Percentiles rank a stretch among this genome's conserved stretches.
These are phyloP conservation scores for Fusarium camptoceras DNA, from an alignment of 2,329 filamentous ascomycete species.

Conservation along the genomic window DNA sequence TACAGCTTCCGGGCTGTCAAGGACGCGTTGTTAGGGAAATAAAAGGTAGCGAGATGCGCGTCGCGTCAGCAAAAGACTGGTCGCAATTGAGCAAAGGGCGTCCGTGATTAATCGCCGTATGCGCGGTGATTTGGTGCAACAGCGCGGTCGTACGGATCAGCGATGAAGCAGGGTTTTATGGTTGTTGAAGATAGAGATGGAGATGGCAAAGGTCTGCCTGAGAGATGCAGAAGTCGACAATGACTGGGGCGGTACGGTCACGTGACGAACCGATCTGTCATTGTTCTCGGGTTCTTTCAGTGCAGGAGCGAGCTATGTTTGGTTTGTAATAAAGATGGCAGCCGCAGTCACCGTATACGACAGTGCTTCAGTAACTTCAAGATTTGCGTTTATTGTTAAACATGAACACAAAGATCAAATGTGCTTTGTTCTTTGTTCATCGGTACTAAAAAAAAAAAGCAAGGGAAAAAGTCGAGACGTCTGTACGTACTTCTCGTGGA, in stretches of 20 bases:
- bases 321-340: conserved; percentile 23
- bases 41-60: conserved; percentile 40
- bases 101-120: conserved; percentile 26
- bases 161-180: conserved; percentile 38
- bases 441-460: background rate
- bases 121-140: conserved; percentile 23
- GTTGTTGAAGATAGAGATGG: conserved; percentile 39
- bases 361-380: background rate
- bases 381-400: conserved; percentile 13
- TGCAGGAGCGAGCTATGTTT: background rate
- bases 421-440: conserved; percentile 14
- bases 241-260: conserved; percentile 46
- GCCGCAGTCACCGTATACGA: background rate
- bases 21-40: conserved; percentile 41
- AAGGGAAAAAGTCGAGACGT: background rate
- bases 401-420: background rate
- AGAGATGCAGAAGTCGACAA: conserved; percentile 45
- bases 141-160: conserved; percentile 34
- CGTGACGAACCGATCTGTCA: conserved; percentile 39
- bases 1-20: conserved; percentile 28
- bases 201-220: conserved; percentile 47
- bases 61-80: conserved; percentile 36
- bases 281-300: conserved; percentile 20
- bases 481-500: conserved; percentile 17
- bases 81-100: conserved; percentile 31